These are phyloP conservation scores for Myxozyma kluyveri DNA, from an alignment of 805 yeast species.

Conservation along the genomic window DNA sequence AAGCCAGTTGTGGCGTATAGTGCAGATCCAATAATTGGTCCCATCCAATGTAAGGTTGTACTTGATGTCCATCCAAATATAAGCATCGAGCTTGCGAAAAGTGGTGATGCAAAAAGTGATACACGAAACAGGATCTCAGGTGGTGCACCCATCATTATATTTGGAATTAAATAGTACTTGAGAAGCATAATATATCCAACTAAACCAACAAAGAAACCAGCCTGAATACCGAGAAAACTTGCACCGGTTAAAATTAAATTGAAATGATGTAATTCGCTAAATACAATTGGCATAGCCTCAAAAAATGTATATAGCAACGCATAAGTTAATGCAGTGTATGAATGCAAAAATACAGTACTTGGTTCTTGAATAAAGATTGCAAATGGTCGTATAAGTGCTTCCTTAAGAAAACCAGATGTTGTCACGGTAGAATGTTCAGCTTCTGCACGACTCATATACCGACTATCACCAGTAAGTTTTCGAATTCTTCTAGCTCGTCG, in stretches of 20 bases:
- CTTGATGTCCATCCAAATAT: slow-evolving; percentile 53
- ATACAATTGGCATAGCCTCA: slow-evolving; percentile 62
- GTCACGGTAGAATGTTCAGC: background rate
- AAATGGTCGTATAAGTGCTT: slow-evolving; percentile 40
- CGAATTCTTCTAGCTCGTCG: slow-evolving; percentile 51
- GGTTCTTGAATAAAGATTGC: slow-evolving; percentile 55
- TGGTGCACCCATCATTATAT: slow-evolving; percentile 18
- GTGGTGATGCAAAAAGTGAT: slow-evolving; percentile 13
- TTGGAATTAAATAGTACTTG: slow-evolving; percentile 7
- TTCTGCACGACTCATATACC: slow-evolving; percentile 5
- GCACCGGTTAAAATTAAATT: slow-evolving; percentile 49
- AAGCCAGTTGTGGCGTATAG: slow-evolving; percentile 45
- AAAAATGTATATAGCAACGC: slow-evolving; percentile 55
- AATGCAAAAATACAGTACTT: slow-evolving; percentile 51
- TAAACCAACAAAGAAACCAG: slow-evolving; percentile 48
- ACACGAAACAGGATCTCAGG: slow-evolving; percentile 17
- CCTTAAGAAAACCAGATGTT: slow-evolving; percentile 23
- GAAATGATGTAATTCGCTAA: slow-evolving; percentile 46
- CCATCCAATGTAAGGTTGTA: slow-evolving; percentile 48
- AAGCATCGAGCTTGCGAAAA: slow-evolving; percentile 47
- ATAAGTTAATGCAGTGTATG: slow-evolving; percentile 53
- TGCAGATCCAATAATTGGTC: slow-evolving; percentile 47
- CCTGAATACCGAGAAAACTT: slow-evolving; percentile 47
- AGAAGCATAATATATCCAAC: slow-evolving; percentile 12
- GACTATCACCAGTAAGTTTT: slow-evolving; percentile 45